Percentiles rank a stretch among this genome's conserved stretches.
Evolutionary conservation across 345 rosid species (phyloP).

Genomic region (Citrus glauca): DNA sequence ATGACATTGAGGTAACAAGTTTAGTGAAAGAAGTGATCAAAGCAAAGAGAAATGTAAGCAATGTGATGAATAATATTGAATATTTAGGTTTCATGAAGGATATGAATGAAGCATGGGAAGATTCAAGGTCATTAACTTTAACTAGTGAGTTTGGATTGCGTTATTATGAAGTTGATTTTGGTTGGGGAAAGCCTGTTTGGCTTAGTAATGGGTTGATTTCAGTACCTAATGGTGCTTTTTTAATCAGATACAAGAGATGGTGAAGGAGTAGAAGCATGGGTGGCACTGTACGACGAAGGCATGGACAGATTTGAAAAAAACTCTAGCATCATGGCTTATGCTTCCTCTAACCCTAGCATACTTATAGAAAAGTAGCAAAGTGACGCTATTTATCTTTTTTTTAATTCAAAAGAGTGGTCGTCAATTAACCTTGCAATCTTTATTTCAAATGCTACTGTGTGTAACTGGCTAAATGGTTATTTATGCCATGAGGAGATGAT

Average conservation of each 20-base stretch:
- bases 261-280: constrained; percentile 28
- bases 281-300: constrained; percentile 13
- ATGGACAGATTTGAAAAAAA: constrained; percentile 15
- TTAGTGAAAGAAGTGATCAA: neutral
- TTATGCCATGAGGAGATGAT: too few species aligned
- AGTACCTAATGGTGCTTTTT: neutral
- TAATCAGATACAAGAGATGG: constrained; percentile 12
- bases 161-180: constrained; percentile 24
- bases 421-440: too few species aligned
- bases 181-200: constrained; percentile 32
- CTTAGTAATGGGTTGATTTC: neutral
- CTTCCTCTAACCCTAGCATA: constrained; percentile 11
- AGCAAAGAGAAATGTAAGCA: neutral
- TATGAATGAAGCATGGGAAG: neutral
- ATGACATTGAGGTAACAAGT: neutral
- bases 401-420: too few species aligned
- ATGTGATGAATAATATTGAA: neutral
- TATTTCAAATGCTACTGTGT: too few species aligned
- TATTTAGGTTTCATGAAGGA: neutral
- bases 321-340: constrained; percentile 14
- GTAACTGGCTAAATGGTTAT: too few species aligned
- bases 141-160: constrained; percentile 23
- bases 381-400: too few species aligned
- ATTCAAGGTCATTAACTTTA: neutral
- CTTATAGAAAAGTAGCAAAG: neutral